phyloP scores from a whole-genome alignment of 352 stramenopile genomes.

The Hyphochytrium catenoides region DNA sequence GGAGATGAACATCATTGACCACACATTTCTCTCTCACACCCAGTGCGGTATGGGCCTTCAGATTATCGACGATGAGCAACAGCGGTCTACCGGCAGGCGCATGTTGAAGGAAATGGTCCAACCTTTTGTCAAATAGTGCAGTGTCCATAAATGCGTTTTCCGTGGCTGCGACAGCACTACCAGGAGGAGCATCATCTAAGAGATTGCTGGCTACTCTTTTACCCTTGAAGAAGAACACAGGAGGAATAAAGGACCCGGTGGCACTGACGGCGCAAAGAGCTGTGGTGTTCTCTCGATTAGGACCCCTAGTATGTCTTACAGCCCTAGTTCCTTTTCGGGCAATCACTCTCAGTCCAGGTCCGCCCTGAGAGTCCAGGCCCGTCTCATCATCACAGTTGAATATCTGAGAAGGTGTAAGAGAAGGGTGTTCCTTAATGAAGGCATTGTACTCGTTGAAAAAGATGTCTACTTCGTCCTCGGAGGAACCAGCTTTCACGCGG shows the following conservation, averaged over 20 bases:
- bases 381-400: too few species aligned
- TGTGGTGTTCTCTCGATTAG: constrained; percentile 1
- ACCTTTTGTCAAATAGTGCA: constrained; percentile 1
- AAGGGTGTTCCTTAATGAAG: too few species aligned
- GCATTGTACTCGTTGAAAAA: too few species aligned
- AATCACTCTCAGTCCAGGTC: too few species aligned
- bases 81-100: neutral
- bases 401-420: too few species aligned
- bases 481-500: too few species aligned
- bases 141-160: constrained; percentile 6
- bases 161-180: neutral
- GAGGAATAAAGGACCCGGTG: neutral
- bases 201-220: too few species aligned
- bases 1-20: neutral
- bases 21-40: neutral
- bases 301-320: too few species aligned
- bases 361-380: too few species aligned
- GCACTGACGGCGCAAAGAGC: constrained; percentile 1
- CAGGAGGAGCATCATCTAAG: neutral
- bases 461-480: too few species aligned
- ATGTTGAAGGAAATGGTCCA: constrained; percentile 3
- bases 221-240: too few species aligned
- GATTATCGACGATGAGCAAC: constrained; percentile 3
- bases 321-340: too few species aligned
- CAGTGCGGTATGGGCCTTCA: constrained; percentile 1